A percentile compares a stretch with the other conserved stretches of the same genome.
Conservation (phyloP, 805 yeast species). For the Cyberlindnera xylosilytica region DNA sequence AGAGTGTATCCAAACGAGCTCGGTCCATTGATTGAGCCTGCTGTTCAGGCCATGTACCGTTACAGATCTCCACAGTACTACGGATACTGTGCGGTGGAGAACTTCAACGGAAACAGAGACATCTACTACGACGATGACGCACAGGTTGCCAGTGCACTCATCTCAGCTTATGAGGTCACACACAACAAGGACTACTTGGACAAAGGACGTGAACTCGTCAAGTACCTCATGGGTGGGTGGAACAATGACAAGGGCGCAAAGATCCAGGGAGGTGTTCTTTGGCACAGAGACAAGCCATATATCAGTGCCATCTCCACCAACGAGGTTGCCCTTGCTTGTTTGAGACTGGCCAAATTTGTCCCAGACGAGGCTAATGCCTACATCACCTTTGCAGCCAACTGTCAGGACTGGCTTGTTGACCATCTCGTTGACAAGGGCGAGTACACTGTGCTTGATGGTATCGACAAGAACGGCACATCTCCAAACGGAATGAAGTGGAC, state of each 20-base stretch:
- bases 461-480: slow-evolving; percentile 37
- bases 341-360: slow-evolving; percentile 51
- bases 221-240: slow-evolving; percentile 66
- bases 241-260: slow-evolving; percentile 29
- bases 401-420: slow-evolving; percentile 55
- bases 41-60: slow-evolving; percentile 44
- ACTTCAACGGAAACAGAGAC: slow-evolving; percentile 55
- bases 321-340: slow-evolving; percentile 60
- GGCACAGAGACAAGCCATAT: slow-evolving; percentile 63
- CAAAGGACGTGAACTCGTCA: slow-evolving; percentile 53
- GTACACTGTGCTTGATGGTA: slow-evolving; percentile 59
- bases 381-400: slow-evolving; percentile 55
- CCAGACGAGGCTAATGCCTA: slow-evolving; percentile 46
- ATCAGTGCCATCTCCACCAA: slow-evolving; percentile 67
- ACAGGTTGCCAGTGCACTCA: slow-evolving; percentile 62
- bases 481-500: slow-evolving; percentile 57
- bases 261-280: slow-evolving; percentile 55
- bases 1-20: slow-evolving; percentile 46
- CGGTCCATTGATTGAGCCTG: slow-evolving; percentile 51
- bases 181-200: slow-evolving; percentile 50
- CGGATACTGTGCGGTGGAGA: slow-evolving; percentile 66
- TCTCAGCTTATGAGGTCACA: slow-evolving; percentile 68
- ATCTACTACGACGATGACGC: slow-evolving; percentile 76
- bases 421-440: slow-evolving; percentile 51
- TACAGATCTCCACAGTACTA: slow-evolving; percentile 48